A percentile compares a stretch with the other conserved stretches of the same genome.
These are phyloP conservation scores for Rhizopus stolonifer DNA, from an alignment of 371 early-diverging fungal species.

Conservation along the genomic window DNA sequence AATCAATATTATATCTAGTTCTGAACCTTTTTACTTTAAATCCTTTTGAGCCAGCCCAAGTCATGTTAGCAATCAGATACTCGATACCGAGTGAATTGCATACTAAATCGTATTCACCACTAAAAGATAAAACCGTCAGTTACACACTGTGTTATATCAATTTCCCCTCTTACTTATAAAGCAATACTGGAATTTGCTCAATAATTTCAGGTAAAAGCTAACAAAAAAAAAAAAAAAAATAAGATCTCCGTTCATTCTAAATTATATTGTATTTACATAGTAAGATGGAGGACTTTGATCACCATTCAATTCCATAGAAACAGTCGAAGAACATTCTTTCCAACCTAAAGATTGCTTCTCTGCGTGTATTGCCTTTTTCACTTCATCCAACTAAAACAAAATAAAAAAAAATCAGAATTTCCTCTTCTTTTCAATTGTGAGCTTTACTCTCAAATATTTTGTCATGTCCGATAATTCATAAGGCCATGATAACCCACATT, in stretches of 20 bases:
- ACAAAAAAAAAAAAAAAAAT: not conserved
- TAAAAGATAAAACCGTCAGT: slow-evolving; percentile 20
- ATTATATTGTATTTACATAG: slow-evolving; percentile 25
- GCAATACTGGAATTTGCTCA: slow-evolving; percentile 50
- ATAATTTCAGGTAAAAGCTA: slow-evolving; percentile 57
- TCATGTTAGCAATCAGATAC: slow-evolving; percentile 65
- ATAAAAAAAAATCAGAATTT: not conserved
- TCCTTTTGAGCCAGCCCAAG: slow-evolving; percentile 74
- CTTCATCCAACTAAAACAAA: slow-evolving; percentile 46
- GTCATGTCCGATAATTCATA: slow-evolving; percentile 61
- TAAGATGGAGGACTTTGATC: slow-evolving; percentile 55
- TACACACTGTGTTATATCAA: slow-evolving; percentile 1
- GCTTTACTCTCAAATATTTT: slow-evolving; percentile 59
- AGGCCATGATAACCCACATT: slow-evolving; percentile 81
- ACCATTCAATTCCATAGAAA: slow-evolving; percentile 41
- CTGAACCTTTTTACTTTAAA: slow-evolving; percentile 27
- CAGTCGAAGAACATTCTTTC: slow-evolving; percentile 66
- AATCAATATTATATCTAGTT: slow-evolving; percentile 2
- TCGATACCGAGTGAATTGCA: slow-evolving; percentile 79
- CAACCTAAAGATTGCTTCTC: slow-evolving; percentile 46
- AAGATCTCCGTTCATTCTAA: not conserved
- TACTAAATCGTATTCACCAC: slow-evolving; percentile 82
- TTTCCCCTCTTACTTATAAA: slow-evolving; percentile 55
- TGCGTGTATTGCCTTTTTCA: slow-evolving; percentile 63
- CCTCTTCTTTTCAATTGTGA: not conserved